These are phyloP conservation scores for Diversispora eburnea DNA, from an alignment of 192 early-diverging fungal genomes.

Conservation along the genomic window DNA sequence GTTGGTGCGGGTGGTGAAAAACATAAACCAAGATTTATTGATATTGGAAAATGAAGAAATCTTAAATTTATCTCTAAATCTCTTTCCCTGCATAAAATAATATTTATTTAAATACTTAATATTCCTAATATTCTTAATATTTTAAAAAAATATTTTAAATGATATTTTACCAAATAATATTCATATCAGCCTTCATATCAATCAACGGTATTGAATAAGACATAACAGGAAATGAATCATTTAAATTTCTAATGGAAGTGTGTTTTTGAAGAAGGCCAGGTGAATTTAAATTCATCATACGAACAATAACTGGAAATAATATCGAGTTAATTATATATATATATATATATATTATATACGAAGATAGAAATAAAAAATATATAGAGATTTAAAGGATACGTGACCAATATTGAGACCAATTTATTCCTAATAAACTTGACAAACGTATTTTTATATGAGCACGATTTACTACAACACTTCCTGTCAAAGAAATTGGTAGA, in stretches of 20 bases:
- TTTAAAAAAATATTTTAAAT: not conserved
- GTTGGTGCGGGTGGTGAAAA: conserved; percentile 4
- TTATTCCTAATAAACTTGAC: conserved; percentile 8
- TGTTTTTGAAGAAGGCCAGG: not conserved
- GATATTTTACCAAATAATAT: conserved; percentile 3
- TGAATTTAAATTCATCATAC: not conserved
- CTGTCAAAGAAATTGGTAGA: conserved; percentile 10
- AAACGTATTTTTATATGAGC: conserved; percentile 14
- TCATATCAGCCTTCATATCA: conserved; percentile 23
- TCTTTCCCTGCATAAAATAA: conserved; percentile 16
- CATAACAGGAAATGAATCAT: not conserved
- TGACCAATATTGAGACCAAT: conserved; percentile 24
- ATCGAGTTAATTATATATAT: too few relatives aligned
- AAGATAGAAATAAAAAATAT: too few relatives aligned
- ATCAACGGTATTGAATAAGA: conserved; percentile 25
- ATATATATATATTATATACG: too few relatives aligned
- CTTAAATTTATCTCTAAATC: conserved; percentile 28
- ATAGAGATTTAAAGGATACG: conserved; percentile 18
- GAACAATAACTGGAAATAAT: not conserved
- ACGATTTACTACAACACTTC: not conserved
- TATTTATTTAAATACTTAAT: not conserved
- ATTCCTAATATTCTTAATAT: not conserved
- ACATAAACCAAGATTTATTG: conserved; percentile 11
- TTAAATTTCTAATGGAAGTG: not conserved
- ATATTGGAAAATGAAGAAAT: conserved; percentile 13